A percentile compares a stretch with the other conserved stretches of the same genome.
phyloP scores from a whole-genome alignment of 768 basidiomycete genomes.

The Serendipita sp. region DNA sequence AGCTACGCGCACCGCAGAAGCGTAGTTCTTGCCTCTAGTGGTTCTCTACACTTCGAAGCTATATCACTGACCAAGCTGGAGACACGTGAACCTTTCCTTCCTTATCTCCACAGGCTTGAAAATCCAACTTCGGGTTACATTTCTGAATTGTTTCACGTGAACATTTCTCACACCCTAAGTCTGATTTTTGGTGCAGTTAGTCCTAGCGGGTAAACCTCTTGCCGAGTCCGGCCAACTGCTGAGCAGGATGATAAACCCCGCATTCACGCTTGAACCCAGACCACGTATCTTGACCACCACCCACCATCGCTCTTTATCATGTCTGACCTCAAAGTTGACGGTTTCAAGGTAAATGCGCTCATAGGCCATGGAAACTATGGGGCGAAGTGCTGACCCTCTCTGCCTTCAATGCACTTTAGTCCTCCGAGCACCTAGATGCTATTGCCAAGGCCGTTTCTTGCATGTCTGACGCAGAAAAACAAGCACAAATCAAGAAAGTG shows the following conservation, averaged over 20 bases:
- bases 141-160: background rate
- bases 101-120: background rate
- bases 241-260: background rate
- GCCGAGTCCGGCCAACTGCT: background rate
- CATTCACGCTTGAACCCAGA: background rate
- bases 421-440: constrained; percentile 45
- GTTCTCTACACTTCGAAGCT: background rate
- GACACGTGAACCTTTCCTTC: too few species aligned
- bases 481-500: constrained; percentile 61
- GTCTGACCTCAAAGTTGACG: constrained; percentile 55
- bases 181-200: background rate
- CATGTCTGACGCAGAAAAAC: constrained; percentile 45
- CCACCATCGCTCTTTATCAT: constrained; percentile 22
- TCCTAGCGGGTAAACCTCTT: background rate
- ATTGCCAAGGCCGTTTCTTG: constrained; percentile 36
- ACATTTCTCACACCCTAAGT: too few species aligned
- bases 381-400: background rate
- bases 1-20: background rate
- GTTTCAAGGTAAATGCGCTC: constrained; percentile 42
- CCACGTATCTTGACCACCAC: background rate
- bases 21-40: background rate
- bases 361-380: background rate
- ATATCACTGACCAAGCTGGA: background rate
- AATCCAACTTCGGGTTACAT: background rate
- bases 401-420: constrained; percentile 21